Base-by-base conservation (phyloP, 768 basidiomycete genomes). In the Boletus sp. region DNA sequence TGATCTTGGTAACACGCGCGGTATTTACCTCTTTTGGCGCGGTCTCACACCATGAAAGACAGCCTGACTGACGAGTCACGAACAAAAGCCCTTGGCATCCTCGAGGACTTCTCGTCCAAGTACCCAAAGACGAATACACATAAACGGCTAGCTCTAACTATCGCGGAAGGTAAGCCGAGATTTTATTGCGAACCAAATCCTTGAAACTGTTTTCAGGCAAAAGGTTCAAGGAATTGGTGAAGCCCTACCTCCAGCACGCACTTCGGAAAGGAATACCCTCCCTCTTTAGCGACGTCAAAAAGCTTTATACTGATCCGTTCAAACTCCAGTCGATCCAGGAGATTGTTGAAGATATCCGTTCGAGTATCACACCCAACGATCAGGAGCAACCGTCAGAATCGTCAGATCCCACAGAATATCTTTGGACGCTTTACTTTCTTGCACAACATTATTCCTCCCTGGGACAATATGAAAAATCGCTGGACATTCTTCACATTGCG, bases 381-480 rank as follows among this genome's bases (percentile, higher is more conserved):
- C 66, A 70, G 27, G 59, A 66, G 5, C 62, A 60, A 30, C 58
- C 64, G 27, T 46, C 61, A 8, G 49, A 59, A 11, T 55, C 69
- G 1, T 54, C 67, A 9, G 75, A 81, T 8, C 94, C 96, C 1
- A 85, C 92, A 5, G 85, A 83, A 15, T 89, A 96, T 62, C 80
- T 98, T 11, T 99, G 97, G 97, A 86, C 89, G 10, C 82, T 98
- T 37, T 98, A 96, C 75, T 97, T 90, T 78, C 85, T 98, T 47
- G 87, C 93, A 0, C 92, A 96, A 62, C 94, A 95, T 66, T 79
- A 91, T 64, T 88, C 90, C 0, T 82, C 79, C 65, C 74, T 90
- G 2, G 76, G 78, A 1, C 64, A 70, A 42, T 62, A 77, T 43
- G 54, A 60, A 21, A 70, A 63, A 46, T 82, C 94, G 0, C 72